Conservation (phyloP, 225 moss, liverwort and hornwort species). For the Neckera pumila region DNA sequence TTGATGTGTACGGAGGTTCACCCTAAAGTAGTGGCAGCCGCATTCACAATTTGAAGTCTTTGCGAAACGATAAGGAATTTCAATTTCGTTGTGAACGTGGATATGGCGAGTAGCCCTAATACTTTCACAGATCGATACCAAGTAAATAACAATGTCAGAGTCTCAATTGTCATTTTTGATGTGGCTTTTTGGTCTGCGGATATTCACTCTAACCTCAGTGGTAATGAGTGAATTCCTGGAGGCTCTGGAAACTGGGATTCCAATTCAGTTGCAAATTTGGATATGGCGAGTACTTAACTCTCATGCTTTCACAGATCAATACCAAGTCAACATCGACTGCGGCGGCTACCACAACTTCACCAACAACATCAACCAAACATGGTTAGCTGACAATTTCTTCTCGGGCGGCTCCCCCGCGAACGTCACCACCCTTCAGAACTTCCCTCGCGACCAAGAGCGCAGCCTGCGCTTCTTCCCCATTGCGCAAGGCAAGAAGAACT, state of each 20-base stretch:
- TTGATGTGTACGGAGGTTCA: not conserved
- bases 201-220: not conserved
- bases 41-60: not conserved
- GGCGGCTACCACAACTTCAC: slow-evolving; percentile 66
- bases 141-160: not conserved
- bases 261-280: not conserved
- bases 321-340: slow-evolving; percentile 57
- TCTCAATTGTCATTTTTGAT: not conserved
- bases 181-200: no score
- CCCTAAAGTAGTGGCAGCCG: not conserved
- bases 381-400: slow-evolving; percentile 67
- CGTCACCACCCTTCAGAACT: slow-evolving; percentile 36
- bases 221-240: not conserved
- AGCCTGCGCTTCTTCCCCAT: slow-evolving; percentile 78
- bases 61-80: not conserved
- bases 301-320: slow-evolving; percentile 20
- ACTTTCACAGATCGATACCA: slow-evolving; percentile 16
- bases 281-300: not conserved
- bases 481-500: slow-evolving; percentile 77
- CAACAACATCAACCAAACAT: slow-evolving; percentile 55
- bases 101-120: not conserved
- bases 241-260: not conserved
- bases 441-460: slow-evolving; percentile 42
- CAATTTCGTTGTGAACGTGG: not conserved
- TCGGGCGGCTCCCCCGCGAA: slow-evolving; percentile 53